Conservation (phyloP, 441 rosid genomes). For the Adansonia grandidieri region DNA sequence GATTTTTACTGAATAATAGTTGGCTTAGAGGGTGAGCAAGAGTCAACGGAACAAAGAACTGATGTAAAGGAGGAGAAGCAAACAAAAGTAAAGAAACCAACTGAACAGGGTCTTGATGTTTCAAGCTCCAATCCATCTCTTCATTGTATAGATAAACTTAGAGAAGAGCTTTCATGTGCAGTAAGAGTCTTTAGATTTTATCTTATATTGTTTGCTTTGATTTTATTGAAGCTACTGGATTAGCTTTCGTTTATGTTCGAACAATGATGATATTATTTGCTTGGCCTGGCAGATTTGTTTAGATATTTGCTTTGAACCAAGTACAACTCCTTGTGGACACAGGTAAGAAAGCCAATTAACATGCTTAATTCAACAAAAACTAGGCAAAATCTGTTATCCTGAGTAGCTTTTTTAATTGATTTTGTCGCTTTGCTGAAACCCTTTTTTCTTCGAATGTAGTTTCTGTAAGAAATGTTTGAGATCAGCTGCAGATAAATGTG, state of each 20-base stretch:
- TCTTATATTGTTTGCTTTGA: background rate
- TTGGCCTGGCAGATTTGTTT: slow-evolving; percentile 71
- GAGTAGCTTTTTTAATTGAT: slow-evolving; percentile 5
- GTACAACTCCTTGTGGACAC: slow-evolving; percentile 96
- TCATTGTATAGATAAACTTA: slow-evolving; percentile 80
- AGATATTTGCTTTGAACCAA: slow-evolving; percentile 95
- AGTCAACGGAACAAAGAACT: slow-evolving; percentile 30
- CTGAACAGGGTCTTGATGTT: slow-evolving; percentile 33
- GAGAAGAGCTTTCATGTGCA: slow-evolving; percentile 94
- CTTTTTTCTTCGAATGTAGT: slow-evolving; percentile 43
- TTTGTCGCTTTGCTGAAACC: background rate
- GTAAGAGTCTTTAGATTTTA: slow-evolving; percentile 45
- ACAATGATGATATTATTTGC: slow-evolving; percentile 15
- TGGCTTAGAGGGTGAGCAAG: slow-evolving; percentile 43
- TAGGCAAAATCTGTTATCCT: background rate
- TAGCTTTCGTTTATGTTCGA: background rate
- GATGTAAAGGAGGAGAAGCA: slow-evolving; percentile 36
- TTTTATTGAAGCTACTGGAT: slow-evolving; percentile 14
- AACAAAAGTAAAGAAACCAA: slow-evolving; percentile 33
- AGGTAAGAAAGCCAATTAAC: slow-evolving; percentile 50
- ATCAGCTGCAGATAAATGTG: slow-evolving; percentile 90
- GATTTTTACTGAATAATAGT: slow-evolving; percentile 13
- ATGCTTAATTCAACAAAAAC: background rate
- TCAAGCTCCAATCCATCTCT: slow-evolving; percentile 41
- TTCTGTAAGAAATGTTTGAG: slow-evolving; percentile 89